phyloP scores from a whole-genome alignment of 352 stramenopile genomes.

The Phytopythium montanum region DNA sequence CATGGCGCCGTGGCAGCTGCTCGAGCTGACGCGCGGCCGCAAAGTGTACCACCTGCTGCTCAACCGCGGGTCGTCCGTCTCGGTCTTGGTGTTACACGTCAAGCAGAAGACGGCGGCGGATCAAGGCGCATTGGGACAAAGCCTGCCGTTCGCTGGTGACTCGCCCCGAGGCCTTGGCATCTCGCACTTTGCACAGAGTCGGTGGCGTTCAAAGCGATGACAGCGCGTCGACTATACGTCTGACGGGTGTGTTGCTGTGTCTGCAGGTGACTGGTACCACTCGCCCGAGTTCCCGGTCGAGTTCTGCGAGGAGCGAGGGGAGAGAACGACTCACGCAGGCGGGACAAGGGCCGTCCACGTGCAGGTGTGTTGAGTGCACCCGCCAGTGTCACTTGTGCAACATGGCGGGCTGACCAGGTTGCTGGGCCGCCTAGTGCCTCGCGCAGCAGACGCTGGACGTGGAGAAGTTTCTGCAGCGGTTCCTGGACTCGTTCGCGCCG shows the following conservation, averaged over 20 bases:
- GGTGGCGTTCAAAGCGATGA: background rate
- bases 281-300: slow-evolving; percentile 36
- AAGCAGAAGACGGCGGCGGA: slow-evolving; percentile 5
- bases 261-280: slow-evolving; percentile 35
- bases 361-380: background rate
- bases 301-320: slow-evolving; percentile 11
- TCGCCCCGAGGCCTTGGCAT: slow-evolving; percentile 11
- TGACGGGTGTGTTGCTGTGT: background rate
- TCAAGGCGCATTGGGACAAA: background rate
- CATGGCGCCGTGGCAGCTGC: slow-evolving; percentile 48
- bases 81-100: slow-evolving; percentile 27
- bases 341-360: background rate
- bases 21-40: slow-evolving; percentile 14
- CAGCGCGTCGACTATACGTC: background rate
- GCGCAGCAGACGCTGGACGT: slow-evolving; percentile 51
- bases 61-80: slow-evolving; percentile 35
- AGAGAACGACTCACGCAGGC: background rate
- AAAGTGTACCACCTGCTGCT: slow-evolving; percentile 44
- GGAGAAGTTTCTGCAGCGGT: slow-evolving; percentile 45
- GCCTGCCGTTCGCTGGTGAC: background rate
- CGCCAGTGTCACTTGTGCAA: too few species aligned
- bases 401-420: background rate
- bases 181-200: slow-evolving; percentile 28
- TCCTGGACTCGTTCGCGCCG: slow-evolving; percentile 38
- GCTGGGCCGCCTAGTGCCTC: slow-evolving; percentile 20